Evolutionary conservation across 1,284 basidiomycete genomes (phyloP), one percentile per base, ranked within the genome.

Genomic region (Leccinum fuscescens): DNA sequence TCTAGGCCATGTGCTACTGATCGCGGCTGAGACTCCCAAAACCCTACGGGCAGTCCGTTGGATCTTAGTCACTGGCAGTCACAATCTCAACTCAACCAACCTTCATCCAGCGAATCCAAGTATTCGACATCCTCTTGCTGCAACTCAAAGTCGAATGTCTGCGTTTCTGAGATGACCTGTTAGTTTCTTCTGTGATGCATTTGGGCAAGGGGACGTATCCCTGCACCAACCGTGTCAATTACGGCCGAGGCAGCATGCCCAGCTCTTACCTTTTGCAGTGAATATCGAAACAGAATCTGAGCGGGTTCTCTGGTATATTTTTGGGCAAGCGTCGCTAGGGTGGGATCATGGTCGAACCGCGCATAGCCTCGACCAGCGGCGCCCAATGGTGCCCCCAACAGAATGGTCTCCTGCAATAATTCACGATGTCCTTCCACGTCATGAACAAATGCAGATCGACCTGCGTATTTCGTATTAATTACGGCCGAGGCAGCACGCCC

Each of bases 181-280:
- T 76, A 22, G 22, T 22, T 22, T 22, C 22, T 22, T 76, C 2
- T 78, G 82, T n/a, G 78, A 75, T 12, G 85, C 12, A 86, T 69
- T 88, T 90, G 2, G 86, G 86, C 1, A 88, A 74, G 1, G 84
- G 82, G 39, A 87, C 74, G 65, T 78, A 85, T 24, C 80, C 80
- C 81, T 85, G 29, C 37, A 12, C 42, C 50, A 39, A 27, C 24
- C 29, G 14, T 33, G 14, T 42, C 39, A 55, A 54, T 46, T 24
- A 53, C 17, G 35, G 50, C 35, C 14, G 31, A 55, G 7, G 39
- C 9, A 35, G 53, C 35, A 49, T 33, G 24, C 12, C 56, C 54
- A 51, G 64, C 49, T 44, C 58, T 48, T 67, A 88, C 89, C 85
- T 90, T 83, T 80, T 90, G 91, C n/a, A 94, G 72, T 12, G 85